Evolutionary conservation across 2,329 filamentous ascomycete species (phyloP).

Genomic region (Cytospora schulzeri): DNA sequence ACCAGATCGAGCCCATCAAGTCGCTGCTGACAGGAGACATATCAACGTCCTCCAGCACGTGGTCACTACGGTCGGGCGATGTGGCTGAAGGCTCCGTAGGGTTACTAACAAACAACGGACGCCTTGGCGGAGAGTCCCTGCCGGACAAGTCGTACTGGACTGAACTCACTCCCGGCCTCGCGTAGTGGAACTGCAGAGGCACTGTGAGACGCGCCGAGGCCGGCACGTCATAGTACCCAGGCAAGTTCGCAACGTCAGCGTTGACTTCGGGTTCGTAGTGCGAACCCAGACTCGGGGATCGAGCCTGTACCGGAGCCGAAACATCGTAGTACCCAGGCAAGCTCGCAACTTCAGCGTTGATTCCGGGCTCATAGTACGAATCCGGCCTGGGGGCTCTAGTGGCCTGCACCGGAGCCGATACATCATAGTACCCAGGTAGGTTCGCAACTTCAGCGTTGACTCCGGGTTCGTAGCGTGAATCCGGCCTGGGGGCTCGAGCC

Average conservation of each 20-base stretch:
- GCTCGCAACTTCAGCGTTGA: not conserved
- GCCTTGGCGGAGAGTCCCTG: not conserved
- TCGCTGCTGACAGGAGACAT: not conserved
- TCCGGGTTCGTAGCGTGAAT: not conserved
- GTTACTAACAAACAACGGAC: not conserved
- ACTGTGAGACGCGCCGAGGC: not conserved
- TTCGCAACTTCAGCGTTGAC: not conserved
- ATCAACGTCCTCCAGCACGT: not conserved
- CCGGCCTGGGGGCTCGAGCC: not conserved
- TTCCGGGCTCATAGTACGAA: not conserved
- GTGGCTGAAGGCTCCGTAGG: not conserved
- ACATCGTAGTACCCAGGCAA: not conserved
- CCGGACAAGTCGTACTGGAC: not conserved
- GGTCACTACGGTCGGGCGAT: not conserved
- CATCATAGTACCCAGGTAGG: not conserved
- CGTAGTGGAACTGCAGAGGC: not conserved
- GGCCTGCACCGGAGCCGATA: not conserved
- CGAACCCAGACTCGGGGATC: not conserved
- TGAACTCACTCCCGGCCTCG: not conserved
- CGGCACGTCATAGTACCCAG: not conserved
- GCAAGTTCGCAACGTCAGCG: not conserved
- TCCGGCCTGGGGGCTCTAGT: not conserved
- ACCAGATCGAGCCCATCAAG: not conserved
- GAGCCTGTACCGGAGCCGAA: not conserved
- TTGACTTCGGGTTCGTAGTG: not conserved